A percentile compares a stretch with the other conserved stretches of the same genome.
Evolutionary conservation across 1,284 basidiomycete species (phyloP).

Genomic region (Amylostereum areolatum): DNA sequence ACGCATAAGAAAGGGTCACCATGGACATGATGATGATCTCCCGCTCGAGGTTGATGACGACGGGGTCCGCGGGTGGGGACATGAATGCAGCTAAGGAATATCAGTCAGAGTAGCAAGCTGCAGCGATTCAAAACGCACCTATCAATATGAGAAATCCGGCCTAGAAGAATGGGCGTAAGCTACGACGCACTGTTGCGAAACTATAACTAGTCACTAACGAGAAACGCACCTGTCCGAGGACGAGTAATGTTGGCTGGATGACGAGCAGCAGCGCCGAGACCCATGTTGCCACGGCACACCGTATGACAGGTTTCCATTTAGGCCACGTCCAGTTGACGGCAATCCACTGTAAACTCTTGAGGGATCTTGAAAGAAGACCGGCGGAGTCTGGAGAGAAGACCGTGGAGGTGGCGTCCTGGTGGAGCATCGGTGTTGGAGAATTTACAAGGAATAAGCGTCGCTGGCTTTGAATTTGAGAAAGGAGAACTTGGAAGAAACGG

Average conservation of each 20-base stretch:
- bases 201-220: too few species aligned
- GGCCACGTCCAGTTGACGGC: constrained; percentile 48
- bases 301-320: constrained; percentile 60
- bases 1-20: constrained; percentile 57
- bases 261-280: constrained; percentile 56
- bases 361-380: too few species aligned
- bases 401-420: too few species aligned
- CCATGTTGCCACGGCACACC: constrained; percentile 63
- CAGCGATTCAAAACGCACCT: constrained; percentile 36
- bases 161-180: constrained; percentile 27
- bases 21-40: constrained; percentile 58
- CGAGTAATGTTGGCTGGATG: constrained; percentile 41
- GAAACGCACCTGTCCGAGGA: constrained; percentile 58
- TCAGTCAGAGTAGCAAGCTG: background rate
- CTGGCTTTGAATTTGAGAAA: too few species aligned
- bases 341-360: constrained; percentile 44
- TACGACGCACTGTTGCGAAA: too few species aligned
- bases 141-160: constrained; percentile 66
- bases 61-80: constrained; percentile 64
- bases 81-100: constrained; percentile 53
- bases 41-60: constrained; percentile 63
- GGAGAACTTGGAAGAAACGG: too few species aligned
- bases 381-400: too few species aligned
- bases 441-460: too few species aligned
- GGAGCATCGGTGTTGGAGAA: too few species aligned